Evolutionary conservation across 306 rosid species (phyloP).

Genomic region (Hylodesmum podocarpum): DNA sequence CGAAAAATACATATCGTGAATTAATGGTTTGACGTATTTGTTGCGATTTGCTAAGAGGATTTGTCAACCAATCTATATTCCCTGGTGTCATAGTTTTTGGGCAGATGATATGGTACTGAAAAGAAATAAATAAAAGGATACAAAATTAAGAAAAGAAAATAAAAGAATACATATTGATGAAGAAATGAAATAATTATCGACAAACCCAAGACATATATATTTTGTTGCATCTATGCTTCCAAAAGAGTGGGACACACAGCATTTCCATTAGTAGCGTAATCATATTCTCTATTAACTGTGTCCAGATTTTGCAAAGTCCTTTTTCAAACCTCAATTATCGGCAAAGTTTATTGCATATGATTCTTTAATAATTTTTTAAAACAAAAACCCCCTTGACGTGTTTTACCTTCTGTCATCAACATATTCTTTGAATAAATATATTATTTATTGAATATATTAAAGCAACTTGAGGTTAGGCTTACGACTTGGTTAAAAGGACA

Average conservation of each 20-base stretch:
- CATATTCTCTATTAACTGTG: conserved; percentile 22
- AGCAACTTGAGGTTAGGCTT: conserved; percentile 16
- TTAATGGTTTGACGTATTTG: neutral
- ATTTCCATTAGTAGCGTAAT: conserved; percentile 9
- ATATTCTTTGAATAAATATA: neutral
- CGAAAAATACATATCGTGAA: neutral
- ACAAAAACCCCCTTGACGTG: neutral
- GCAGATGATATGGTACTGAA: neutral
- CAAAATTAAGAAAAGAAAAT: neutral
- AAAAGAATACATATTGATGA: neutral
- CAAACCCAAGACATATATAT: conserved; percentile 24
- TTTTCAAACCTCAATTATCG: conserved; percentile 20
- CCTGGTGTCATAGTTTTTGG: neutral
- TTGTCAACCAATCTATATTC: neutral
- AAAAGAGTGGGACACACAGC: conserved; percentile 25
- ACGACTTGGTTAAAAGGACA: conserved; percentile 27
- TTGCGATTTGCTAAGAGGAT: neutral
- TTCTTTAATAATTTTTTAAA: neutral
- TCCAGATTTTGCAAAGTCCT: neutral
- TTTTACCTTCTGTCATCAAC: conserved; percentile 23
- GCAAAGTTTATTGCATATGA: conserved; percentile 6
- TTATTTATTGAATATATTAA: conserved; percentile 12
- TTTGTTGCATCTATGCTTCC: conserved; percentile 30
- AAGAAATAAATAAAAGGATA: neutral
- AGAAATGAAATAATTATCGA: conserved; percentile 10